A percentile compares a stretch with the other conserved stretches of the same genome.
Conservation (phyloP, 306 rosid genomes). For the Acacia crassicarpa region DNA sequence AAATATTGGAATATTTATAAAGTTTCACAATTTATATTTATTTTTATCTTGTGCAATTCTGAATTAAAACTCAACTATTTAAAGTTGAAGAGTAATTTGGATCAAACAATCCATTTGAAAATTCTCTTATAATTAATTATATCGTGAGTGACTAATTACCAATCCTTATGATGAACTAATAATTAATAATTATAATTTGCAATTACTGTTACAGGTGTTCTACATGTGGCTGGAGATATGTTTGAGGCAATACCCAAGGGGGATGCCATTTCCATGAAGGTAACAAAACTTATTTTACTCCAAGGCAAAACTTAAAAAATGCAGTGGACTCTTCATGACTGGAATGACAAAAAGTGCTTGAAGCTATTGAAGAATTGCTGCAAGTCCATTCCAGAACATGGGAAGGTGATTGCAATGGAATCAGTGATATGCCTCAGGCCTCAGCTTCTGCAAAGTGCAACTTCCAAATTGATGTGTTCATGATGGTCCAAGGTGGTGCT, state of each 20-base stretch:
- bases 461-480: no score
- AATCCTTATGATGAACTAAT: no score
- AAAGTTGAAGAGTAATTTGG: no score
- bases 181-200: neutral
- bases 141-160: no score
- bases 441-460: neutral
- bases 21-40: no score
- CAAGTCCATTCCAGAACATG: neutral
- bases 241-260: neutral
- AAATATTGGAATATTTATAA: no score
- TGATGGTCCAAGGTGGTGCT: no score
- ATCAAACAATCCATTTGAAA: no score
- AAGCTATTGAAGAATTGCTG: neutral
- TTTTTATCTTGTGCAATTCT: no score
- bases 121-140: no score
- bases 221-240: neutral
- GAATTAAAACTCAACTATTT: no score
- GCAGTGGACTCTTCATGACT: neutral
- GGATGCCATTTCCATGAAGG: neutral
- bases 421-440: neutral
- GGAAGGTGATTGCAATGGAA: neutral
- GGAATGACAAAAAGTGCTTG: neutral
- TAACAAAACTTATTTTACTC: neutral
- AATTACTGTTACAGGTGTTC: neutral
- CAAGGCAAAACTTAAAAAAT: neutral